phyloP scores from a whole-genome alignment of 2,329 filamentous ascomycete species.

The Diatrype stigma region DNA sequence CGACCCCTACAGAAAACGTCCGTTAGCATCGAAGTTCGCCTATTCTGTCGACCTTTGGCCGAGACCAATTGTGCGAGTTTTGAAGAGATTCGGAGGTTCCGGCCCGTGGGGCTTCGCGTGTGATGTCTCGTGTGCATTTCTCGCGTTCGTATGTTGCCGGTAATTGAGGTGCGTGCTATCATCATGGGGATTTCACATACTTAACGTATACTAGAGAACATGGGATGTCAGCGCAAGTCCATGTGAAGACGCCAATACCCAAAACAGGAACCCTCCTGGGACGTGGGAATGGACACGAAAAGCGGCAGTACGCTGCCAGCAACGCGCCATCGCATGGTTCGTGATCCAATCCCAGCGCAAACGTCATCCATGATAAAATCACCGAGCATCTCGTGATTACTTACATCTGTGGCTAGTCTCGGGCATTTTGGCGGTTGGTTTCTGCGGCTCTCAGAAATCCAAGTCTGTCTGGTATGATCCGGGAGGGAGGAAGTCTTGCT shows the following conservation, averaged over 20 bases:
- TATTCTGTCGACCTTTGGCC: slow-evolving; percentile 1
- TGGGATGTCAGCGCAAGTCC: slow-evolving; percentile 34
- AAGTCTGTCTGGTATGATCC: slow-evolving; percentile 28
- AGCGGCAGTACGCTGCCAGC: neutral
- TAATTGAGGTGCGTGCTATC: neutral
- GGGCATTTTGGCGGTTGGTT: slow-evolving; percentile 68
- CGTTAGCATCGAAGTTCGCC: slow-evolving; percentile 15
- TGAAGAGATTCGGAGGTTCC: neutral
- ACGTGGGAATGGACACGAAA: neutral
- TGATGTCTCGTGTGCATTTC: no score
- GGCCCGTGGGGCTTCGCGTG: no score
- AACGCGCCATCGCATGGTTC: neutral
- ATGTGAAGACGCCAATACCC: slow-evolving; percentile 8
- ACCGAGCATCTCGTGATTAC: slow-evolving; percentile 35
- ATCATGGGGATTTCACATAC: slow-evolving; percentile 52
- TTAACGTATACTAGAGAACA: slow-evolving; percentile 73
- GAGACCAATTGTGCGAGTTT: neutral
- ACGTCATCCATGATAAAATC: neutral
- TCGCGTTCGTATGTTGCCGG: slow-evolving; percentile 2
- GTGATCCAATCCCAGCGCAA: neutral
- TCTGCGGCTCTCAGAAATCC: slow-evolving; percentile 45
- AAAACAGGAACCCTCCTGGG: neutral
- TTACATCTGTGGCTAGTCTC: slow-evolving; percentile 86
- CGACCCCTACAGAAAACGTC: slow-evolving; percentile 65
- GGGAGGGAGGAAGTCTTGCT: slow-evolving; percentile 37